Percentiles rank a stretch among this genome's conserved stretches.
Evolutionary conservation across 352 stramenopile genomes (phyloP).

Genomic region (Phytophthora sp.): DNA sequence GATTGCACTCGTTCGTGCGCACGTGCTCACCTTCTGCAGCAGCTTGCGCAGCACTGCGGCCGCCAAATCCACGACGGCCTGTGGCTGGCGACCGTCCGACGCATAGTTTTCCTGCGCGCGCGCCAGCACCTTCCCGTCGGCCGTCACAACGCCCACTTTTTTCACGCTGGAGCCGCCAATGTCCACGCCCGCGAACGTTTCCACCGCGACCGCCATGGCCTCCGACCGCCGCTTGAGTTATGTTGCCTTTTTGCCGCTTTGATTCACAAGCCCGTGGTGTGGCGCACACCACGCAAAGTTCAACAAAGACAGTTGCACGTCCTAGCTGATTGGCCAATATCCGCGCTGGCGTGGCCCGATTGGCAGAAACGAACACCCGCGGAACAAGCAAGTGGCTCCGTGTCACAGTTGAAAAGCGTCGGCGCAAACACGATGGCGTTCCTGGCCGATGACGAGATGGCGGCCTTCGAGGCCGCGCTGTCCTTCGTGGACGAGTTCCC

Average conservation of each 20-base stretch:
- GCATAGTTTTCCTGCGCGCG: not conserved
- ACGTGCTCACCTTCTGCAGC: not conserved
- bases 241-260: too few relatives aligned
- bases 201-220: too few relatives aligned
- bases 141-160: not conserved
- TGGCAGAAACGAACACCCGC: conserved; percentile 15
- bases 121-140: not conserved
- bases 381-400: not conserved
- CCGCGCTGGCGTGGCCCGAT: too few relatives aligned
- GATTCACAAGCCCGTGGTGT: not conserved
- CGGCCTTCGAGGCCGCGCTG: conserved; percentile 33
- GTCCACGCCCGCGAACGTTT: too few relatives aligned
- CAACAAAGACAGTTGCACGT: not conserved
- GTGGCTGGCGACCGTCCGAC: not conserved
- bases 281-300: not conserved
- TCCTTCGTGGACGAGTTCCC: conserved; percentile 44
- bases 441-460: conserved; percentile 41
- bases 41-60: not conserved
- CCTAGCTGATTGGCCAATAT: too few relatives aligned
- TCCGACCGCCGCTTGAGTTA: too few relatives aligned
- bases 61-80: not conserved
- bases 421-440: conserved; percentile 23
- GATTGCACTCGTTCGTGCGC: not conserved
- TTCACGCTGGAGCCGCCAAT: too few relatives aligned
- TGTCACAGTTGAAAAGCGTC: conserved; percentile 20